Evolutionary conservation across 2,329 filamentous ascomycete genomes (phyloP).

Genomic region (Biscogniauxia sp.): DNA sequence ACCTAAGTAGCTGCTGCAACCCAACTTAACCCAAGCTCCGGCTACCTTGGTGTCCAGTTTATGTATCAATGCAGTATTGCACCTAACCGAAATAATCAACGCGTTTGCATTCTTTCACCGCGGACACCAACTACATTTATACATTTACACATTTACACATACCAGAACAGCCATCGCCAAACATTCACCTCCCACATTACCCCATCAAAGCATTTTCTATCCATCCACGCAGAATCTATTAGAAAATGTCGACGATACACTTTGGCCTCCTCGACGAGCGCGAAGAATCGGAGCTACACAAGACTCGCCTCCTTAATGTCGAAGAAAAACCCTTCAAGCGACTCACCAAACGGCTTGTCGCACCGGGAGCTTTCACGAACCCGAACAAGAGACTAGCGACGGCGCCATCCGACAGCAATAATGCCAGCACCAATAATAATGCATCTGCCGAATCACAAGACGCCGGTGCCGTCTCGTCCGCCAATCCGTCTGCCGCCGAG

Average conservation of each 20-base stretch:
- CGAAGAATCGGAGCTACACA: slow-evolving; percentile 83
- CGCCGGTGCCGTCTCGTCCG: slow-evolving; percentile 31
- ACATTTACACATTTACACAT: no score
- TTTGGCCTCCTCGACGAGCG: slow-evolving; percentile 63
- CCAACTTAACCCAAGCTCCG: background rate
- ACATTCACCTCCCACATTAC: background rate
- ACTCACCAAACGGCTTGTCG: slow-evolving; percentile 76
- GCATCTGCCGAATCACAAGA: slow-evolving; percentile 27
- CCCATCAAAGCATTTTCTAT: background rate
- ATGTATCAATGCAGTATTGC: background rate
- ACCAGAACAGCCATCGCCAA: background rate
- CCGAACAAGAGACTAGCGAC: slow-evolving; percentile 56
- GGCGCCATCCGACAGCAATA: slow-evolving; percentile 58
- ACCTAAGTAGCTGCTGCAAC: no score
- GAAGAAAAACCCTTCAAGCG: slow-evolving; percentile 92
- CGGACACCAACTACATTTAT: background rate
- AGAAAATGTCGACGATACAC: slow-evolving; percentile 27
- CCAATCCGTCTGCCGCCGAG: slow-evolving; percentile 42
- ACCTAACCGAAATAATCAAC: background rate
- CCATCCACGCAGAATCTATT: background rate
- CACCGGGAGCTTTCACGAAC: slow-evolving; percentile 62
- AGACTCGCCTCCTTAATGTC: slow-evolving; percentile 79
- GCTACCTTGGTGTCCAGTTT: background rate
- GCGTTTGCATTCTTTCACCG: background rate
- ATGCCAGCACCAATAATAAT: no score